Conservation (phyloP, 2,329 filamentous ascomycete genomes). For the Colletotrichum somersetense region DNA sequence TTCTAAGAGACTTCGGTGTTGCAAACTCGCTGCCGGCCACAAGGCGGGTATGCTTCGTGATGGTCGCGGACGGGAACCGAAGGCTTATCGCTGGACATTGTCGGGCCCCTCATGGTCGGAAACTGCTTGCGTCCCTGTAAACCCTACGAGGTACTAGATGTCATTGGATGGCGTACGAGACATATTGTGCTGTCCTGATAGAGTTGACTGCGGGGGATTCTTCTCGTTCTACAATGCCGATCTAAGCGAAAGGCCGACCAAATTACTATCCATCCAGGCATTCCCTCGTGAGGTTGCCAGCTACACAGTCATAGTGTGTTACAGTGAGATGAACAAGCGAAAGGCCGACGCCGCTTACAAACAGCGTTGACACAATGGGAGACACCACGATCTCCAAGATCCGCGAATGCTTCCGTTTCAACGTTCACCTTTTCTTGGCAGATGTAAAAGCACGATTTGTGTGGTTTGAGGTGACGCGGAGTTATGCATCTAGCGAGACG, state of each 20-base stretch:
- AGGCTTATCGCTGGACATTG: not conserved
- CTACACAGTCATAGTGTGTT: no score
- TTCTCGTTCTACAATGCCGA: not conserved
- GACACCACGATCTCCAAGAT: not conserved
- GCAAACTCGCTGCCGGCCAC: not conserved
- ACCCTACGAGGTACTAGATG: not conserved
- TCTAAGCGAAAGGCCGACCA: not conserved
- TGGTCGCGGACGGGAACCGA: not conserved
- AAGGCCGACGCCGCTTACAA: not conserved
- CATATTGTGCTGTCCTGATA: not conserved
- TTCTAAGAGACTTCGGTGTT: not conserved
- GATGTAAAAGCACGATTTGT: not conserved
- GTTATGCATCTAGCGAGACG: not conserved
- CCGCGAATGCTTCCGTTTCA: not conserved
- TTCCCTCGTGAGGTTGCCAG: no score
- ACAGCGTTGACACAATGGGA: rapidly evolving
- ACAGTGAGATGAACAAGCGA: not conserved
- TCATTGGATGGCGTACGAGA: not conserved
- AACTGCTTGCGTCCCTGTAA: not conserved
- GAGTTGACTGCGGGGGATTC: not conserved
- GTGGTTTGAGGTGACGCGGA: not conserved
- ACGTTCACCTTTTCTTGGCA: not conserved
- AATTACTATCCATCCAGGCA: no score
- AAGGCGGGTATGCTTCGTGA: constrained; percentile 11
- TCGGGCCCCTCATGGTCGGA: not conserved